These are phyloP conservation scores for Quercus rubra DNA, from an alignment of 306 rosid species.

Conservation along the genomic window DNA sequence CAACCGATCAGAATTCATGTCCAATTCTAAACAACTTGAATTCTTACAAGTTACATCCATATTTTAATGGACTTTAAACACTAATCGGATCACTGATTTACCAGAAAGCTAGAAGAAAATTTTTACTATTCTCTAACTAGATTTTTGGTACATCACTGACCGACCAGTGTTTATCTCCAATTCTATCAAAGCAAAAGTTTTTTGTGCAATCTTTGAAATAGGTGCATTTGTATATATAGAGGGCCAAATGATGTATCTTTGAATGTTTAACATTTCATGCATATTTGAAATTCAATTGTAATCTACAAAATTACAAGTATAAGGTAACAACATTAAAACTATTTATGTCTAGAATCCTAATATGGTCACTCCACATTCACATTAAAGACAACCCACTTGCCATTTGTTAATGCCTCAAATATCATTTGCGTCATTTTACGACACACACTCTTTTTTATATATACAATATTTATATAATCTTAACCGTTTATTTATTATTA, in stretches of 20 bases:
- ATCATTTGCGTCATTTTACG: background rate
- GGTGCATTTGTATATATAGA: no score
- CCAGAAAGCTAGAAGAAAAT: no score
- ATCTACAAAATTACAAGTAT: background rate
- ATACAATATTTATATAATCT: no score
- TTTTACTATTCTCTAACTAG: no score
- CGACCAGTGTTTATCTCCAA: background rate
- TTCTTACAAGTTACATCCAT: no score
- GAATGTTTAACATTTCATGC: background rate
- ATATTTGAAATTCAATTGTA: background rate
- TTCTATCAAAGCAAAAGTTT: background rate
- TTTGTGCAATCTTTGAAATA: background rate
- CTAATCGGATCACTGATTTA: no score
- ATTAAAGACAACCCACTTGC: background rate
- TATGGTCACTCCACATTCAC: background rate
- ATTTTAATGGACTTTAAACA: no score
- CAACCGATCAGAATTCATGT: no score
- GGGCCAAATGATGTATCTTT: no score
- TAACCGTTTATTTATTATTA: no score
- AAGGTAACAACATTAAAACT: background rate
- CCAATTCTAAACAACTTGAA: no score
- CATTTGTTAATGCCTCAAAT: background rate
- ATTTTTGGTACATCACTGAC: background rate
- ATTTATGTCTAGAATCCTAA: background rate
- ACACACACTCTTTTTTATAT: no score